Evolutionary conservation across 257 asterid species (phyloP), one percentile per base, ranked within the genome.

Genomic region (Handroanthus guayacan): DNA sequence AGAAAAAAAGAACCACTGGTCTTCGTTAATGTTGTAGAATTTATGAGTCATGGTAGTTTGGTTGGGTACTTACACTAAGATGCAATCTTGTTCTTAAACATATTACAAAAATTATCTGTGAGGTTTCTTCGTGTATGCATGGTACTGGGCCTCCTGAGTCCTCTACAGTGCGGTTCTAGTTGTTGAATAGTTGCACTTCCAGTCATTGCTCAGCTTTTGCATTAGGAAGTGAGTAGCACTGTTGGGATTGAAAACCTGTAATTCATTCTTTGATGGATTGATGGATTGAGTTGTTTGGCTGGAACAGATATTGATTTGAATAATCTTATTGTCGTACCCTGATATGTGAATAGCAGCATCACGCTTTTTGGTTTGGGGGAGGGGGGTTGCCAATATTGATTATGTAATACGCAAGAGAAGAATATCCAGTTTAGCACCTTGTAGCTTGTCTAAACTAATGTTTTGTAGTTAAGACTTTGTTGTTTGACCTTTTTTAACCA

Each of bases 311-410:
- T 69, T 48, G 65, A 37, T 48, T 16, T 11, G 39, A 62, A 38
- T 17, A 7, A 17, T 47, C 36, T 48, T 56, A 11, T 67, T 8
- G 41, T 47, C 20, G 47, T 17, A n/a, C 44, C 63, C 20, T 71
- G 25, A 9, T 70, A 66, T 39, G 3, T 70, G 38, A 70, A 44
- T 38, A 52, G 50, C 77, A 51, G n/a, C 70, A 47, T 77, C 18
- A 3, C n/a, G 14, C 6, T 0, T 25, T 25, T 25, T 25, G 0
- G 31, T 25, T 25, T 25, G 31, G 31, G 31, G 31, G 31, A 25
- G 41, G 71, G 20, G 16, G 60, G 8, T 36, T 14, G 11, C 39
- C 6, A 12, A 38, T 20, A 48, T 52, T 72, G 61, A 41, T 54
- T 38, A 41, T 71, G 62, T 13, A n/a, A 25, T 62, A 9, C 39